Conservation (phyloP, 1,284 basidiomycete species). For the Inonotus hispidus region DNA sequence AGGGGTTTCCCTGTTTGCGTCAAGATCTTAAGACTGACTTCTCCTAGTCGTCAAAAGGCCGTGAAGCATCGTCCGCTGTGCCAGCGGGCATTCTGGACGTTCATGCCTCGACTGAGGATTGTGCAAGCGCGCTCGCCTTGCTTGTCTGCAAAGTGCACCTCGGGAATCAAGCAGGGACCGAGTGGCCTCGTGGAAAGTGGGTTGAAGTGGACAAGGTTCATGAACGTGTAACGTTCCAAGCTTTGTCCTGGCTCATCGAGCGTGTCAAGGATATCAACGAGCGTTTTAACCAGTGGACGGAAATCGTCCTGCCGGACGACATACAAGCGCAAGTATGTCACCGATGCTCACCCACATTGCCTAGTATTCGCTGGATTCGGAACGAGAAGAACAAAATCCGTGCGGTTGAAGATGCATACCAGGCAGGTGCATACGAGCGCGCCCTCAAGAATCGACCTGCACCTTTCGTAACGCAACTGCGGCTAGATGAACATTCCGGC, state of each 20-base stretch:
- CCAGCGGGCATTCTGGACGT: slow-evolving; percentile 54
- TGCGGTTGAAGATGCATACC: slow-evolving; percentile 75
- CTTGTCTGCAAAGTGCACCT: slow-evolving; percentile 75
- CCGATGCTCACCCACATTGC: slow-evolving; percentile 76
- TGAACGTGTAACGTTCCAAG: slow-evolving; percentile 75
- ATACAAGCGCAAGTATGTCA: slow-evolving; percentile 40
- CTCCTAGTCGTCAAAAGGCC: slow-evolving; percentile 44
- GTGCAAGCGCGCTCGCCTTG: slow-evolving; percentile 69
- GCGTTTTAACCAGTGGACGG: slow-evolving; percentile 57
- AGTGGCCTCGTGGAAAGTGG: slow-evolving; percentile 77
- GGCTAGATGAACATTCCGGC: slow-evolving; percentile 52
- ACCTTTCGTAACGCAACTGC: slow-evolving; percentile 85
- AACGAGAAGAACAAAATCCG: slow-evolving; percentile 51
- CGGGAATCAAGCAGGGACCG: slow-evolving; percentile 57
- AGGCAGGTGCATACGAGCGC: slow-evolving; percentile 85
- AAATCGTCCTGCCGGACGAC: slow-evolving; percentile 37
- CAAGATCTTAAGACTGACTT: slow-evolving; percentile 15
- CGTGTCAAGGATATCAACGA: slow-evolving; percentile 72
- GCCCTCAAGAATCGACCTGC: slow-evolving; percentile 82
- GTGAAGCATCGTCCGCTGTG: slow-evolving; percentile 61
- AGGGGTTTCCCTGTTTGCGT: not conserved
- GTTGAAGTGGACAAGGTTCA: slow-evolving; percentile 80
- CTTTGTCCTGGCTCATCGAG: slow-evolving; percentile 83
- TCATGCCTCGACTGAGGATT: slow-evolving; percentile 52
- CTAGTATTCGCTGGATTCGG: slow-evolving; percentile 70